Percentiles rank a stretch among this genome's conserved stretches.
phyloP scores from a whole-genome alignment of 2,329 filamentous ascomycete species.

The Monilinia polystroma region DNA sequence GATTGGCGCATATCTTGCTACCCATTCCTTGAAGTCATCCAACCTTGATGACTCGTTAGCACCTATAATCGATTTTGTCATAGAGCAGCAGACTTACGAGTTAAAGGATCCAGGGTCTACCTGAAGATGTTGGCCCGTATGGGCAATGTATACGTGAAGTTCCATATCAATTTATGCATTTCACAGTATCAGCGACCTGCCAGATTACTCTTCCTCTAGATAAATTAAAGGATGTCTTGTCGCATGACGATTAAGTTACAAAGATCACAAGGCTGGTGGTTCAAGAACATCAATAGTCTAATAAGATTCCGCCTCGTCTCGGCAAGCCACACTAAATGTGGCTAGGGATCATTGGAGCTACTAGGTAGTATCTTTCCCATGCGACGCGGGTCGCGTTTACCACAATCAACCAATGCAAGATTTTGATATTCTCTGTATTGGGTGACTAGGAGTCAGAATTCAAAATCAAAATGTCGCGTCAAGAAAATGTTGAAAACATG shows the following conservation, averaged over 20 bases:
- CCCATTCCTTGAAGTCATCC: slow-evolving; percentile 81
- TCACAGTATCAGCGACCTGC: slow-evolving; percentile 36
- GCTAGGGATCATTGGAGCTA: slow-evolving; percentile 5
- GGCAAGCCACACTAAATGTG: slow-evolving; percentile 22
- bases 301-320: slow-evolving; percentile 15
- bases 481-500: slow-evolving; percentile 29
- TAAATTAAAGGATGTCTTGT: slow-evolving; percentile 24
- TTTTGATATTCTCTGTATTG: neutral
- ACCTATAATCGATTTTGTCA: neutral
- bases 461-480: slow-evolving; percentile 9
- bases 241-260: slow-evolving; percentile 27
- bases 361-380: slow-evolving; percentile 4
- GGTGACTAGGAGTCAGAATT: slow-evolving; percentile 2
- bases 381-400: slow-evolving; percentile 4
- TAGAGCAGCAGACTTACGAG: slow-evolving; percentile 56
- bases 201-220: slow-evolving; percentile 26
- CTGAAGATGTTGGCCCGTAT: slow-evolving; percentile 83
- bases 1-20: slow-evolving; percentile 72
- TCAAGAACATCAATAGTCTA: neutral
- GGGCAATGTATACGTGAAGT: slow-evolving; percentile 86
- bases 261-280: slow-evolving; percentile 30
- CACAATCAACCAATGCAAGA: slow-evolving; percentile 1
- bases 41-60: slow-evolving; percentile 51
- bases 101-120: slow-evolving; percentile 74
- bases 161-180: slow-evolving; percentile 62